phyloP scores from a whole-genome alignment of 1,284 basidiomycete genomes.

The Trametes pubescens region DNA sequence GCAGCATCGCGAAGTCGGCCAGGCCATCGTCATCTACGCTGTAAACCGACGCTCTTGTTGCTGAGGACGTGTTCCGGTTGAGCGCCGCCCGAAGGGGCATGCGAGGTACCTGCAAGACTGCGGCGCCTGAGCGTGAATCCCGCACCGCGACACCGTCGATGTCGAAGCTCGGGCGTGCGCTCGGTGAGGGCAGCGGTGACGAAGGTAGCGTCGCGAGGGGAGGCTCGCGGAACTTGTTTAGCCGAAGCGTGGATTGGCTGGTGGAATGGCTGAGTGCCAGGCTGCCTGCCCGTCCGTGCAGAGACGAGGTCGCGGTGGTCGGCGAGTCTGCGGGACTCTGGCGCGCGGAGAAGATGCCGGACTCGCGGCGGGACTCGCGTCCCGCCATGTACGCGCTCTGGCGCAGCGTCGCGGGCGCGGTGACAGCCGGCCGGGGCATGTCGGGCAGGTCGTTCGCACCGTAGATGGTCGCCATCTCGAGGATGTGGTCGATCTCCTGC shows the following conservation, averaged over 20 bases:
- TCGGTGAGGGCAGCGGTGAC: slow-evolving; percentile 37
- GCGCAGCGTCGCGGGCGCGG: slow-evolving; percentile 31
- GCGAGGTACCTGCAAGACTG: neutral
- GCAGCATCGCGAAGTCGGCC: slow-evolving; percentile 28
- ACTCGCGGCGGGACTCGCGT: slow-evolving; percentile 27
- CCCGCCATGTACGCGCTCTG: slow-evolving; percentile 38
- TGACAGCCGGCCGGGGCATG: slow-evolving; percentile 26
- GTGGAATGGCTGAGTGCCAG: slow-evolving; percentile 14
- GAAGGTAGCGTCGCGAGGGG: slow-evolving; percentile 39
- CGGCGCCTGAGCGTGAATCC: slow-evolving; percentile 4
- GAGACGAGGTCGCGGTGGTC: slow-evolving; percentile 8
- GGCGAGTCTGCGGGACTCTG: neutral
- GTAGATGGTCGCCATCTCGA: slow-evolving; percentile 56
- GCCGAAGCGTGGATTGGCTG: slow-evolving; percentile 26
- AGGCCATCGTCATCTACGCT: slow-evolving; percentile 17
- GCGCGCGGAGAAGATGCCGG: slow-evolving; percentile 12
- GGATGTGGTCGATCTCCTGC: slow-evolving; percentile 60
- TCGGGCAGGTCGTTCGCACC: slow-evolving; percentile 27
- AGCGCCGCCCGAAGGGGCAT: slow-evolving; percentile 5
- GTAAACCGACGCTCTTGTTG: slow-evolving; percentile 24
- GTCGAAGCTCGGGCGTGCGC: slow-evolving; percentile 26
- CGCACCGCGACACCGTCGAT: slow-evolving; percentile 15
- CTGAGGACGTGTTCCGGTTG: slow-evolving; percentile 12
- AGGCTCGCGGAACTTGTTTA: slow-evolving; percentile 35
- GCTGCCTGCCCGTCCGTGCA: slow-evolving; percentile 19